phyloP scores from a whole-genome alignment of 495 filamentous ascomycete genomes.

The Aspergillus heteromorphus region DNA sequence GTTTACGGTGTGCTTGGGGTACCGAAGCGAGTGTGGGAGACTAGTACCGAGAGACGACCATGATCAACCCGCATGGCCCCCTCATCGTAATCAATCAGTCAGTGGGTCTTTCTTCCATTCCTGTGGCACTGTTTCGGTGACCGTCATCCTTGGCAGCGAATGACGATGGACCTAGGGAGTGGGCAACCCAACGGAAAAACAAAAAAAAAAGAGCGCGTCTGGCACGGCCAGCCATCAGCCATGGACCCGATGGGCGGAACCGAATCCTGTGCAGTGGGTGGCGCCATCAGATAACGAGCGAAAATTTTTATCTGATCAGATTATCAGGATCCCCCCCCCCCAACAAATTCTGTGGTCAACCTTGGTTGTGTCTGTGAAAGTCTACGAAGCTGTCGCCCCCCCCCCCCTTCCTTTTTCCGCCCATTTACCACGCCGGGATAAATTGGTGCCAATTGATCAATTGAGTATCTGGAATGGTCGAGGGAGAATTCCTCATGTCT shows the following conservation, averaged over 20 bases:
- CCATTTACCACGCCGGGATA: no score
- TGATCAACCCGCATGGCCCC: not conserved
- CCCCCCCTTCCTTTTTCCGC: not conserved
- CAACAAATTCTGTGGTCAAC: not conserved
- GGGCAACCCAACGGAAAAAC: not conserved
- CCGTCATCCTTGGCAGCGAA: not conserved
- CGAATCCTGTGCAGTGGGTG: conserved; percentile 8
- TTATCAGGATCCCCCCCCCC: conserved; percentile 13
- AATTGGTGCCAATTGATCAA: not conserved
- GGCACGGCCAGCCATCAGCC: not conserved
- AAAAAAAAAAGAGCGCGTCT: not conserved
- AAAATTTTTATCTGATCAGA: conserved; percentile 28
- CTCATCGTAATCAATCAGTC: conserved; percentile 7
- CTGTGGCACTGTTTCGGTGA: not conserved
- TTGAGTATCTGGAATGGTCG: not conserved
- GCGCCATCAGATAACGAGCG: conserved; percentile 23
- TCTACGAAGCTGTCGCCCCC: no score
- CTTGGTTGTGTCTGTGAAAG: not conserved
- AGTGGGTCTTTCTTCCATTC: conserved; percentile 1
- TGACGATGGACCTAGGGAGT: not conserved
- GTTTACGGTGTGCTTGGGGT: no score
- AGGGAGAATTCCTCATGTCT: not conserved
- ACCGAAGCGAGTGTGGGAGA: not conserved
- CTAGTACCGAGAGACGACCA: no score
- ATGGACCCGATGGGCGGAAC: not conserved